Percentiles rank a stretch among this genome's conserved stretches.
These are phyloP conservation scores for Stylonectria norvegica DNA, from an alignment of 2,329 filamentous ascomycete species.

Conservation along the genomic window DNA sequence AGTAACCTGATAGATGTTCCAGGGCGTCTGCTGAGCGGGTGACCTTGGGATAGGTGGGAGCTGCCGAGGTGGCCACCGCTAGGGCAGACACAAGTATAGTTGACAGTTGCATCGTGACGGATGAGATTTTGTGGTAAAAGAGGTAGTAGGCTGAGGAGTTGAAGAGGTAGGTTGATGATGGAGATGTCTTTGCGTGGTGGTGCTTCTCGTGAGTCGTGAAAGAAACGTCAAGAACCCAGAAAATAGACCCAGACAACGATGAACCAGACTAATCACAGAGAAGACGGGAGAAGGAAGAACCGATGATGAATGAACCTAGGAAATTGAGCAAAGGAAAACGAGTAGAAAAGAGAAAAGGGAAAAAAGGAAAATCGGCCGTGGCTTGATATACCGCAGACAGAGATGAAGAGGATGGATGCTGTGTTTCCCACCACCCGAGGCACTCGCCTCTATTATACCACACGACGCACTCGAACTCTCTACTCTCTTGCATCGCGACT, in stretches of 20 bases:
- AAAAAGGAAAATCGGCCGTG: constrained; percentile 18
- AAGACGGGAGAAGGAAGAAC: constrained; percentile 14
- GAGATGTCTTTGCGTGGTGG: not conserved
- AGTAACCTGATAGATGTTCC: constrained; percentile 55
- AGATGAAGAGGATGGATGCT: constrained; percentile 16
- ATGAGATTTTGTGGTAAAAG: constrained; percentile 8
- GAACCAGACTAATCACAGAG: constrained; percentile 11
- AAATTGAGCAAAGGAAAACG: constrained; percentile 23
- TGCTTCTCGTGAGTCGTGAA: constrained; percentile 9
- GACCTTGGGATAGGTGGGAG: constrained; percentile 39
- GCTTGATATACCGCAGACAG: constrained; percentile 12
- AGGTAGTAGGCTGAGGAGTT: constrained; percentile 1
- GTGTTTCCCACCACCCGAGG: constrained; percentile 12
- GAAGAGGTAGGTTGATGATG: constrained; percentile 5
- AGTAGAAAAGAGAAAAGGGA: constrained; percentile 15
- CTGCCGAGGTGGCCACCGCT: constrained; percentile 44
- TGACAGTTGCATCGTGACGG: constrained; percentile 48
- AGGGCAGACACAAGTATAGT: constrained; percentile 45
- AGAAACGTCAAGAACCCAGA: constrained; percentile 13
- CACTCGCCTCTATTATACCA: constrained; percentile 25
- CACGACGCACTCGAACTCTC: not conserved
- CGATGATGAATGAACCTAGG: constrained; percentile 17
- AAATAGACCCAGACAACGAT: constrained; percentile 9
- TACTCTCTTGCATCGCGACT: no score
- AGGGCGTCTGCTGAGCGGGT: constrained; percentile 41